These are phyloP conservation scores for Starmera quercuum DNA, from an alignment of 805 yeast species.

Conservation along the genomic window DNA sequence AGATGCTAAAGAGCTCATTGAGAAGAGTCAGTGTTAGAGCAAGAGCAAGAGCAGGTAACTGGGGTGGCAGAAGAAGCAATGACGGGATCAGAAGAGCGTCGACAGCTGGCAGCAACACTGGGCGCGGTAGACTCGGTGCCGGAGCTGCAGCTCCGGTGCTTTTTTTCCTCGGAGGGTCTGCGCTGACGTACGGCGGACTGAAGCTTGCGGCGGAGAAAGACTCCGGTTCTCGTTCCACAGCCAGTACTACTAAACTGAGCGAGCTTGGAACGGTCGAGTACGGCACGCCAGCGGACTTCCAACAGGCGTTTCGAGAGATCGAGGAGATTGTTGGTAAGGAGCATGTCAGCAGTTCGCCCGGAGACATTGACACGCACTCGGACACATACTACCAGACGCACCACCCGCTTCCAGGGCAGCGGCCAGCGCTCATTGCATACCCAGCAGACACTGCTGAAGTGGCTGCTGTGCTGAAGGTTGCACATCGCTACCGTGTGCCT, in stretches of 20 bases:
- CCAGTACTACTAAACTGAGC: conserved; percentile 29
- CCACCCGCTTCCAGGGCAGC: conserved; percentile 50
- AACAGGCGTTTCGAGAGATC: conserved; percentile 34
- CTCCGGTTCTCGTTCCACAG: not conserved
- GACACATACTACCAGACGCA: conserved; percentile 59
- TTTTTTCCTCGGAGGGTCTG: not conserved
- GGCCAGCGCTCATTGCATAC: conserved; percentile 51
- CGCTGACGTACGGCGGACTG: not conserved
- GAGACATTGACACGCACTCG: conserved; percentile 43
- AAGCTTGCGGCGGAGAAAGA: not conserved
- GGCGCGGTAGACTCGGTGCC: conserved; percentile 7
- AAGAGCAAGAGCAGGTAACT: too few species aligned
- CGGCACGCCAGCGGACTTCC: conserved; percentile 29
- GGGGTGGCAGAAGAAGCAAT: too few species aligned
- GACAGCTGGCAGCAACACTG: conserved; percentile 4
- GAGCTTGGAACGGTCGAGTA: conserved; percentile 31
- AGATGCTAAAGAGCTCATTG: too few species aligned
- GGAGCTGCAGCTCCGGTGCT: conserved; percentile 2
- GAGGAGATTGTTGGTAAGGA: conserved; percentile 30
- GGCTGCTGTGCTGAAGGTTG: conserved; percentile 50
- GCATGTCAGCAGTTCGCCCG: conserved; percentile 21
- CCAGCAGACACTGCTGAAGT: conserved; percentile 65
- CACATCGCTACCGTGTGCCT: conserved; percentile 55
- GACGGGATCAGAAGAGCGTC: too few species aligned
- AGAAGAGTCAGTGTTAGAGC: too few species aligned